phyloP scores from a whole-genome alignment of 2,329 filamentous ascomycete species.

The Cadophora luteo-olivacea region DNA sequence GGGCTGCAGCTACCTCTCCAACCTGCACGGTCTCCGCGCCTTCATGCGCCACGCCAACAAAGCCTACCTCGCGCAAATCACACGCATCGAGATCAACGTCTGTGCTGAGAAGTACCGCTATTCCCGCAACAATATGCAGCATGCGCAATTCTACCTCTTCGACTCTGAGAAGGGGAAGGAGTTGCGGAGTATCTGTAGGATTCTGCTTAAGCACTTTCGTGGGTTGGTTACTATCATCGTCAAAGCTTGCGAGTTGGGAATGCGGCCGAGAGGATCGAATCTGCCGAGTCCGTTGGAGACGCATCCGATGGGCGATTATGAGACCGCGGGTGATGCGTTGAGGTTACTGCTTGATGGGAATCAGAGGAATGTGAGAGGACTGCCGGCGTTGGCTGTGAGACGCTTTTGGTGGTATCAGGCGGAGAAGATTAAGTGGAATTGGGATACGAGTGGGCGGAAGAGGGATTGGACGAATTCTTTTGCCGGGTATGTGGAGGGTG shows the following conservation, averaged over 20 bases:
- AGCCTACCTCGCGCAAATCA: neutral
- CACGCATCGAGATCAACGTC: neutral
- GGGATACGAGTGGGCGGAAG: neutral
- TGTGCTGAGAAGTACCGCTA: neutral
- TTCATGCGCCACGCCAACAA: neutral
- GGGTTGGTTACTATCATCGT: neutral
- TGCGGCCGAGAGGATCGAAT: neutral
- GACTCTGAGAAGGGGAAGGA: neutral
- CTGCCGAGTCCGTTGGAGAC: no score
- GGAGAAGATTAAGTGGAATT: neutral
- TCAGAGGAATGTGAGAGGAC: neutral
- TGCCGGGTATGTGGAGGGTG: neutral
- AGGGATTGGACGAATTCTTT: neutral
- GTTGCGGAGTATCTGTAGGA: neutral
- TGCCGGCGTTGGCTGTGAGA: neutral
- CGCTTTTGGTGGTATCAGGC: slow-evolving; percentile 1
- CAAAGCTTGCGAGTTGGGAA: neutral
- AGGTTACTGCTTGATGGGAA: slow-evolving; percentile 6
- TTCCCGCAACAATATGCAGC: neutral
- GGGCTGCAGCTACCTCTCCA: neutral
- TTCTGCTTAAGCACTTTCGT: neutral
- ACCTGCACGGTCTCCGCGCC: neutral
- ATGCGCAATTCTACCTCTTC: neutral
- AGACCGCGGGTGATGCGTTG: neutral
- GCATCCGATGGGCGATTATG: neutral